Percentiles rank a stretch among this genome's conserved stretches.
These are phyloP conservation scores for Aspergillus haitiensis DNA, from an alignment of 495 filamentous ascomycete species.

Conservation along the genomic window DNA sequence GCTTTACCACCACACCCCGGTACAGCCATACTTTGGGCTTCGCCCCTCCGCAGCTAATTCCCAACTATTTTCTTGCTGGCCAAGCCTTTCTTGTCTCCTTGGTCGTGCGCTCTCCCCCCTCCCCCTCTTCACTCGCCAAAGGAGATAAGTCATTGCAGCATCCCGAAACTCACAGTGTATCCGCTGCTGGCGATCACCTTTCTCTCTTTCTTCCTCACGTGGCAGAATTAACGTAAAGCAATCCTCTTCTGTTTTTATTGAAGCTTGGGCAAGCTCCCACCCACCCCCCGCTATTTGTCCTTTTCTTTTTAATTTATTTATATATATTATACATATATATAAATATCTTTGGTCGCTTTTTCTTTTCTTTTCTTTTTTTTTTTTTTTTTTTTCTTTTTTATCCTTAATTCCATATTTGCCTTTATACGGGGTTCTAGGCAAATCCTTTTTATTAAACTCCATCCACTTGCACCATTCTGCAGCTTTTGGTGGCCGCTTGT, in stretches of 20 bases:
- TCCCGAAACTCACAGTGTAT: slow-evolving; percentile 15
- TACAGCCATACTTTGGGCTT: slow-evolving; percentile 14
- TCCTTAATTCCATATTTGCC: not conserved
- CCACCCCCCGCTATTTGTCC: slow-evolving; percentile 8
- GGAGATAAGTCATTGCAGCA: slow-evolving; percentile 17
- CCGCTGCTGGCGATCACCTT: slow-evolving; percentile 21
- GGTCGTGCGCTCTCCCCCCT: slow-evolving; percentile 16
- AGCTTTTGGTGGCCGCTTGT: slow-evolving; percentile 28
- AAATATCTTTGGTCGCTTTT: no score
- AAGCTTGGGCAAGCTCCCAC: slow-evolving; percentile 11
- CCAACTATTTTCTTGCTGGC: slow-evolving; percentile 17
- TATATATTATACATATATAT: no score
- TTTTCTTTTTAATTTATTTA: slow-evolving; percentile 31
- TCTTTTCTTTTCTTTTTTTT: slow-evolving; percentile 54
- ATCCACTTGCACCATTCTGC: slow-evolving; percentile 22
- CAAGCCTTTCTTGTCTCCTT: slow-evolving; percentile 23
- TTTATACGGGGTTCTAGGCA: slow-evolving; percentile 12
- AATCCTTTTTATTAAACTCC: slow-evolving; percentile 19
- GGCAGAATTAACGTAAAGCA: slow-evolving; percentile 23
- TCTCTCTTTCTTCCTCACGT: slow-evolving; percentile 27
- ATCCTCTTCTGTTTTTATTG: slow-evolving; percentile 16
- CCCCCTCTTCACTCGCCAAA: slow-evolving; percentile 10
- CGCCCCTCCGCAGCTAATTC: slow-evolving; percentile 6
- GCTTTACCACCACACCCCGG: not conserved
- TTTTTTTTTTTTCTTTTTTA: not conserved